Evolutionary conservation across 257 asterid genomes (phyloP).

Genomic region (Plantago major): DNA sequence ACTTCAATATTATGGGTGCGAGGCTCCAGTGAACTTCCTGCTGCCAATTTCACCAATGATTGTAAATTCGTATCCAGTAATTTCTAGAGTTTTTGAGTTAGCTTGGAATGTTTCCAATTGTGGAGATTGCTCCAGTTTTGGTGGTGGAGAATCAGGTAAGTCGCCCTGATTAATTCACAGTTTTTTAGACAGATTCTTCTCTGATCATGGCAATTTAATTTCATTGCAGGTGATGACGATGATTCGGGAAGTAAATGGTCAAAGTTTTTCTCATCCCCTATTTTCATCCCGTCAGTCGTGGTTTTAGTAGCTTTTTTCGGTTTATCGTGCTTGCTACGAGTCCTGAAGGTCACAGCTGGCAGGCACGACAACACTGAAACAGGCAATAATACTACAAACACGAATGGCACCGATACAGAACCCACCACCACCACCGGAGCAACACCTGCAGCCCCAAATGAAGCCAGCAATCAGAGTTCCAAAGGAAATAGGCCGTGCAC

Average conservation of each 20-base stretch:
- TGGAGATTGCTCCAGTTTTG: slow-evolving; percentile 18
- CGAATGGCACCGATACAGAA: not conserved
- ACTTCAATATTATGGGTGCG: slow-evolving; percentile 19
- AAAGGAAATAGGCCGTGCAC: slow-evolving; percentile 16
- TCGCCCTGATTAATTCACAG: too few relatives aligned
- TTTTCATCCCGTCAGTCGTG: slow-evolving; percentile 21
- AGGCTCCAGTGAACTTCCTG: slow-evolving; percentile 6
- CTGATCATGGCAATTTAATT: not conserved
- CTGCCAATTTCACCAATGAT: slow-evolving; percentile 23
- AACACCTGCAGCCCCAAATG: not conserved
- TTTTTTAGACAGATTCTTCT: not conserved
- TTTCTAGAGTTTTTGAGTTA: slow-evolving; percentile 16
- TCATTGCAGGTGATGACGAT: slow-evolving; percentile 16
- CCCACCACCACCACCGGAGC: slow-evolving; percentile 6
- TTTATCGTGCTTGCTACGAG: slow-evolving; percentile 19
- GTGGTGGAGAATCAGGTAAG: slow-evolving; percentile 8
- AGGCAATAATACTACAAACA: not conserved
- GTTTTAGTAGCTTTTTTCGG: slow-evolving; percentile 21
- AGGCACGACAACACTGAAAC: not conserved
- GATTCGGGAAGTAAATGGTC: slow-evolving; percentile 18
- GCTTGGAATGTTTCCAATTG: slow-evolving; percentile 28
- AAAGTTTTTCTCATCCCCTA: slow-evolving; percentile 20
- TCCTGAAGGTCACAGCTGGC: slow-evolving; percentile 5
- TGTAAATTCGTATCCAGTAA: slow-evolving; percentile 4
- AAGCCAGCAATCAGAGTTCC: slow-evolving; percentile 6